Percentiles rank a stretch among this genome's conserved stretches.
These are phyloP conservation scores for Triadica sebifera DNA, from an alignment of 345 rosid species.

Conservation along the genomic window DNA sequence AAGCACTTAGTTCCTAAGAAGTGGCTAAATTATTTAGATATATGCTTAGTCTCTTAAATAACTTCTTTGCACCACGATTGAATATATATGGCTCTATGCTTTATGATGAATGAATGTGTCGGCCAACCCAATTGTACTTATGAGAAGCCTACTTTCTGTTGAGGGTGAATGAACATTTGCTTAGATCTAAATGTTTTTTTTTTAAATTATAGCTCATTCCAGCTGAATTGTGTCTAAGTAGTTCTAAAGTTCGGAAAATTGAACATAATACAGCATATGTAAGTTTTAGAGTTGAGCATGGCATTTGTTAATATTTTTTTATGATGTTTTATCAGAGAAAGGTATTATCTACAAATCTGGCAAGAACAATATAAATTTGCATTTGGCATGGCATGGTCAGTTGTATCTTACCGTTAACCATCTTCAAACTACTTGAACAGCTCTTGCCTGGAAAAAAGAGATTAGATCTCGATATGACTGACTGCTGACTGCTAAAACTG, in stretches of 20 bases:
- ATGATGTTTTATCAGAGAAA: not conserved
- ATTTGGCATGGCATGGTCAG: not conserved
- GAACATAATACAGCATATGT: too few species aligned
- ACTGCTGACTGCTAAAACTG: too few species aligned
- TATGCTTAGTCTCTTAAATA: too few species aligned
- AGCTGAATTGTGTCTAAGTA: not conserved
- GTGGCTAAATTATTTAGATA: too few species aligned
- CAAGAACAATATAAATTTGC: not conserved
- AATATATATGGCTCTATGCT: too few species aligned
- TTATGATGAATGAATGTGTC: not conserved
- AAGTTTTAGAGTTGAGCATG: too few species aligned
- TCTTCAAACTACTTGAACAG: too few species aligned
- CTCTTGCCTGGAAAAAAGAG: too few species aligned
- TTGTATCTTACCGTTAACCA: not conserved
- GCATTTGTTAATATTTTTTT: too few species aligned
- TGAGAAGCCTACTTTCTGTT: not conserved
- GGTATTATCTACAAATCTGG: not conserved
- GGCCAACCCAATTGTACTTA: not conserved
- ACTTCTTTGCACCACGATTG: too few species aligned
- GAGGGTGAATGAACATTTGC: not conserved
- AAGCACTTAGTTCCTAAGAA: not conserved
- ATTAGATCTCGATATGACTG: too few species aligned
- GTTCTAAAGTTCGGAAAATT: not conserved
- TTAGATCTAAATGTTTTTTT: not conserved
- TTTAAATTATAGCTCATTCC: not conserved